phyloP scores from a whole-genome alignment of 345 rosid genomes.

The Salix viminalis region DNA sequence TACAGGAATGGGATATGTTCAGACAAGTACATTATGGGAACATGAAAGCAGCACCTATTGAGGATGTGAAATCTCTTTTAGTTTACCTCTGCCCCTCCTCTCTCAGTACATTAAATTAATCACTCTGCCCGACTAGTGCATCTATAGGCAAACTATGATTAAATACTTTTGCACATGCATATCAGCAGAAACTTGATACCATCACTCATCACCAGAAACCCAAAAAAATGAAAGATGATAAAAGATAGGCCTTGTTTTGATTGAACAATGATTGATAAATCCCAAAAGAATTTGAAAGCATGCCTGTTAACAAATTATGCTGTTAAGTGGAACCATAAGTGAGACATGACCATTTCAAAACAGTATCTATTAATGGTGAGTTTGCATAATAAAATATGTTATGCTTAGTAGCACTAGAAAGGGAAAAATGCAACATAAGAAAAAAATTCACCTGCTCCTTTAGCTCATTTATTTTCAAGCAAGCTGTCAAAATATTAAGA shows the following conservation, averaged over 20 bases:
- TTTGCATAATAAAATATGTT: background rate
- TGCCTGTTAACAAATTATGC: background rate
- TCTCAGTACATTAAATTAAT: background rate
- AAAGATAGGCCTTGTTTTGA: background rate
- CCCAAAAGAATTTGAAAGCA: background rate
- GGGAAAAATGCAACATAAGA: background rate
- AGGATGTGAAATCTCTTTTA: background rate
- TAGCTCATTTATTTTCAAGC: constrained; percentile 69
- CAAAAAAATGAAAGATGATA: background rate
- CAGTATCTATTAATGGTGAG: background rate
- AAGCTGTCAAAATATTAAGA: constrained; percentile 72
- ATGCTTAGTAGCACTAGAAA: background rate
- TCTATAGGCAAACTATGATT: background rate
- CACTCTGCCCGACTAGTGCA: background rate
- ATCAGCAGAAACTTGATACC: background rate
- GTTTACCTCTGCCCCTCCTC: background rate
- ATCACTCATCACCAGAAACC: background rate
- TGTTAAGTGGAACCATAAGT: background rate
- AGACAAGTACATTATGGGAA: background rate
- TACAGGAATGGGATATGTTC: background rate
- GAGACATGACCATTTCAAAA: background rate
- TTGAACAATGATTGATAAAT: background rate
- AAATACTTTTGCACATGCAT: background rate
- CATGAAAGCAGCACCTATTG: background rate
- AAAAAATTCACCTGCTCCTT: constrained; percentile 73